Evolutionary conservation across 768 basidiomycete genomes (phyloP).

Genomic region (Amanita phalloides): DNA sequence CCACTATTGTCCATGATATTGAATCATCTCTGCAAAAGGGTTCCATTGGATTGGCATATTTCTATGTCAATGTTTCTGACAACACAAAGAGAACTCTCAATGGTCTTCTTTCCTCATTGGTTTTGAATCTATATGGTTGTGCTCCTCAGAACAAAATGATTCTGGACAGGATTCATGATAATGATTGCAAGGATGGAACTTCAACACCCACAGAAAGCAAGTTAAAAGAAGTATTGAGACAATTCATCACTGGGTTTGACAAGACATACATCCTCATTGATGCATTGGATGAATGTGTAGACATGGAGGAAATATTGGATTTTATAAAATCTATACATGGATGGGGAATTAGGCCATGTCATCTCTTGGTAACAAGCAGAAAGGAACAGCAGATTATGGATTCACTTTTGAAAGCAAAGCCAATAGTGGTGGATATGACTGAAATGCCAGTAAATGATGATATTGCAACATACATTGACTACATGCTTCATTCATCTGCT

Average conservation of each 20-base stretch:
- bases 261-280: not conserved
- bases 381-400: not conserved
- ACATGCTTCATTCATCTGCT: not conserved
- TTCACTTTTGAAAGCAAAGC: no score
- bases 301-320: not conserved
- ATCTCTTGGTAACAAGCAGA: not conserved
- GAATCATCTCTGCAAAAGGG: not conserved
- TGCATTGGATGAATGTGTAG: not conserved
- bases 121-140: no score
- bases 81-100: no score
- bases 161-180: no score
- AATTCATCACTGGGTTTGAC: no score
- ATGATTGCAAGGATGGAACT: no score
- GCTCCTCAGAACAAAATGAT: no score
- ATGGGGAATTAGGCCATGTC: not conserved
- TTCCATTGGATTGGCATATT: not conserved
- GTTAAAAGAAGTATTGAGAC: no score
- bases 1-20: not conserved
- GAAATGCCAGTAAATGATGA: not conserved
- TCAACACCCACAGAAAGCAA: no score
- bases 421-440: not conserved
- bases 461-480: not conserved
- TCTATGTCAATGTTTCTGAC: not conserved
- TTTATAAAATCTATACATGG: not conserved
- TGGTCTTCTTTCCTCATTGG: no score